Evolutionary conservation across 306 rosid genomes (phyloP), one percentile per base, ranked within the genome.

Genomic region (Clitoria ternatea): DNA sequence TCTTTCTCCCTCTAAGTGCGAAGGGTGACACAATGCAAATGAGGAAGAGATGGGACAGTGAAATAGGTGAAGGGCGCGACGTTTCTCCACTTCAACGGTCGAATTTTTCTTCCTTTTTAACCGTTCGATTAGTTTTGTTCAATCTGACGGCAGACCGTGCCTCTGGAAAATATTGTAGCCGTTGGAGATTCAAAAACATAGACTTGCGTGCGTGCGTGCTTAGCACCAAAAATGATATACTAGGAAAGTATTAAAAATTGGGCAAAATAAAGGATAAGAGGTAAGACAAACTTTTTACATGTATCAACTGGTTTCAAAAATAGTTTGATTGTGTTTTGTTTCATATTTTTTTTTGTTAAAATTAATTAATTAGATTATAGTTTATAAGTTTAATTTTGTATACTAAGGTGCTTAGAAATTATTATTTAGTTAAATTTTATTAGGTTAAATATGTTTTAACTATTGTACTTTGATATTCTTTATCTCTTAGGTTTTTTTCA

Each of bases 31-130:
- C 44, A n/a, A 10, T 27, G 52, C 10, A 61, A 74, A 57, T 62
- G 73, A 18, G 79, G 79, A 68, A 36, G 61, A 10, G 18, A 22
- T 0, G 53, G n/a, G 61, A 76, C 19, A 63, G 71, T 66, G 44
- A 26, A 77, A 80, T 26, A 20, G 87, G 68, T 70, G 69, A 23
- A 52, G 39, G 88, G 73, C 47, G 72, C 83, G 64, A 59, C 85
- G 80, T 70, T 80, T 80, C 88, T 10, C 80, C 69, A 17, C 39
- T 33, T 45, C 47, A 92, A 92, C 98, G 96, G 96, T 92, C 92
- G 52, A 54, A 61, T 78, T 66, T 43, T 45, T 50, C 1, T 20
- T 9, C 2, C 5, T 48, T 85, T 1, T 3, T 15, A 19, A 67
- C 85, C 94, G 86, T 89, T 77, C 35, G 91, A 87, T 56, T 42